Conservation (phyloP, 441 rosid species). For the Bocquillonia castaneifolia region DNA sequence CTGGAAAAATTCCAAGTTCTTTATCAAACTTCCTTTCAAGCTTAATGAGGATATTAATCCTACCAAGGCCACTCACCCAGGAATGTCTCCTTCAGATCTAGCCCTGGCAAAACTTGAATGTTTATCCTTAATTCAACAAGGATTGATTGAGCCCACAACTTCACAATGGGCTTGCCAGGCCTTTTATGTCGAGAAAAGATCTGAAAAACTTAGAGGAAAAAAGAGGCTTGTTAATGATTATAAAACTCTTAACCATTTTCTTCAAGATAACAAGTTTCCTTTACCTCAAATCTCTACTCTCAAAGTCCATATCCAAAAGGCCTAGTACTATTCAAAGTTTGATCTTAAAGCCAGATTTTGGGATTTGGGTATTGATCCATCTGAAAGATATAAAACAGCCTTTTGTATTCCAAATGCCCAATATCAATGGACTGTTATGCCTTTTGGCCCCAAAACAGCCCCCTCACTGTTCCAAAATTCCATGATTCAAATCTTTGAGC, state of each 20-base stretch:
- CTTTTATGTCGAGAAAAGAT: no score
- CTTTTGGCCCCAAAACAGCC: neutral
- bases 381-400: neutral
- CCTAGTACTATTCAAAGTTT: no score
- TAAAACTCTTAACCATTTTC: neutral
- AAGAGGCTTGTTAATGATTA: no score
- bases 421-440: neutral
- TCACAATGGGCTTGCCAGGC: neutral
- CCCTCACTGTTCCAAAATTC: neutral
- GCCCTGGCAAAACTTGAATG: neutral
- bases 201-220: no score
- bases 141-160: neutral
- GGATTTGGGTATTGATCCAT: neutral
- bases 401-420: neutral
- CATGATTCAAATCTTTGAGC: no score
- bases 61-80: neutral
- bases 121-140: neutral
- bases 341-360: neutral
- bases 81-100: neutral
- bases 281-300: neutral
- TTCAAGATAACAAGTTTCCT: neutral
- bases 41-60: neutral
- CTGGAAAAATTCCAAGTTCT: no score
- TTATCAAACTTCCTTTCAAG: no score
- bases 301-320: no score